These are phyloP conservation scores for Fusarium sp. DNA, from an alignment of 2,329 filamentous ascomycete genomes.

Conservation along the genomic window DNA sequence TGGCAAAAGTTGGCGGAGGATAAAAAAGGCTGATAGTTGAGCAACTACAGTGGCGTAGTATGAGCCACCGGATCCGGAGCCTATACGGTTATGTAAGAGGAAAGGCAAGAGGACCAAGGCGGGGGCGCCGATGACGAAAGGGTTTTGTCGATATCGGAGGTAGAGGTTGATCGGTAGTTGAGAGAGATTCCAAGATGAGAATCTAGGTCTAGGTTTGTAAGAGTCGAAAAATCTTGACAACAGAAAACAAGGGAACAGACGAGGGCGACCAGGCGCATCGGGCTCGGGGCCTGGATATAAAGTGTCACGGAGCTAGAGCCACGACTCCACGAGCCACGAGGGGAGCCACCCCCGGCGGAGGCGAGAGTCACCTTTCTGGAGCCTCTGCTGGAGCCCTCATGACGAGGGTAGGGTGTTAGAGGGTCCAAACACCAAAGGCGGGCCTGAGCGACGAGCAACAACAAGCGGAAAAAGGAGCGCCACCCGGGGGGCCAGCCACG, in stretches of 20 bases:
- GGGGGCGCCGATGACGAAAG: slow-evolving; percentile 34
- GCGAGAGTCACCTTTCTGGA: slow-evolving; percentile 7
- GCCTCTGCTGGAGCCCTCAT: slow-evolving; percentile 22
- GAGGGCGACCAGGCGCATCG: slow-evolving; percentile 22
- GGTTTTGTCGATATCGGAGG: slow-evolving; percentile 17
- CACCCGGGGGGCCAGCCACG: slow-evolving; percentile 25
- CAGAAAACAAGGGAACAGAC: slow-evolving; percentile 23
- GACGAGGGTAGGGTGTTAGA: slow-evolving; percentile 29
- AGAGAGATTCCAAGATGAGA: slow-evolving; percentile 15
- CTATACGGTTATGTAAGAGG: slow-evolving; percentile 15
- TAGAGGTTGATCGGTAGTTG: slow-evolving; percentile 1
- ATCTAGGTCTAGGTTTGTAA: slow-evolving; percentile 14
- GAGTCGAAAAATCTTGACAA: slow-evolving; percentile 24
- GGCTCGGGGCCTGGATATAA: slow-evolving; percentile 37
- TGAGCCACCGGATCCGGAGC: slow-evolving; percentile 38
- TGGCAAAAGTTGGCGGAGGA: slow-evolving; percentile 23
- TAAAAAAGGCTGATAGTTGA: slow-evolving; percentile 22
- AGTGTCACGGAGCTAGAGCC: slow-evolving; percentile 8
- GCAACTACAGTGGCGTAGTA: slow-evolving; percentile 31
- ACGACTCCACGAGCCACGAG: slow-evolving; percentile 33
- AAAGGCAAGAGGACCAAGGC: slow-evolving; percentile 18
- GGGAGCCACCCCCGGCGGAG: slow-evolving; percentile 18
- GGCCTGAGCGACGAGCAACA: slow-evolving; percentile 33
- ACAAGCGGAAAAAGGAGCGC: slow-evolving; percentile 29
- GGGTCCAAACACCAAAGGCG: slow-evolving; percentile 37